Evolutionary conservation across 768 basidiomycete species (phyloP).

Genomic region (Mycena indigotica): DNA sequence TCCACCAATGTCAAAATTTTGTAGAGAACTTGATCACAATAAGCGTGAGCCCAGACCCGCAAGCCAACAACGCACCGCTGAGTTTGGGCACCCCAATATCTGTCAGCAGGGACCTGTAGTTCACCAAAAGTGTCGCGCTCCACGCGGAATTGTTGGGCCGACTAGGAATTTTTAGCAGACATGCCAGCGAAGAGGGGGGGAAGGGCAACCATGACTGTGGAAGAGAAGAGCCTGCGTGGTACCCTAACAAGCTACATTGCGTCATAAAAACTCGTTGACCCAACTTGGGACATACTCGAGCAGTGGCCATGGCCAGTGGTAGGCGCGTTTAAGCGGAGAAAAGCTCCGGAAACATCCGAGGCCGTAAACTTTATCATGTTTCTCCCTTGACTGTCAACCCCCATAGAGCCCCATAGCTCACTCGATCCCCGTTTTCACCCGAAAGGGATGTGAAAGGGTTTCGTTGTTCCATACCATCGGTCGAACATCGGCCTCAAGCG

Average conservation of each 20-base stretch:
- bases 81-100: constrained; percentile 99
- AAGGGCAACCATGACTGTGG: constrained; percentile 38
- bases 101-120: constrained; percentile 81
- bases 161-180: too few relatives aligned
- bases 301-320: background rate
- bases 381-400: too few relatives aligned
- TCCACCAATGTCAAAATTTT: constrained; percentile 99
- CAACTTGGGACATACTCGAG: background rate
- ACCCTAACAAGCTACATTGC: background rate
- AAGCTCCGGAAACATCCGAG: background rate
- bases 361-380: too few relatives aligned
- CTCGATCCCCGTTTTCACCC: too few relatives aligned
- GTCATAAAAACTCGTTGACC: background rate
- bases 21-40: constrained; percentile 64
- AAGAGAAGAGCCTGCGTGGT: constrained; percentile 13
- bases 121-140: constrained; percentile 97
- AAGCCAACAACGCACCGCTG: constrained; percentile 62
- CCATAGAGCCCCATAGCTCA: too few relatives aligned
- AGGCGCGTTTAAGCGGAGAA: background rate
- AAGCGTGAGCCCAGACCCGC: background rate
- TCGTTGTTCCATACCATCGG: too few relatives aligned
- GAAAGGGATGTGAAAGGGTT: too few relatives aligned
- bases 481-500: too few relatives aligned
- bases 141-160: constrained; percentile 60
- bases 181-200: too few relatives aligned